Percentiles rank a stretch among this genome's conserved stretches.
Conservation (phyloP, 2,329 filamentous ascomycete species). For the Exophiala oligosperma region DNA sequence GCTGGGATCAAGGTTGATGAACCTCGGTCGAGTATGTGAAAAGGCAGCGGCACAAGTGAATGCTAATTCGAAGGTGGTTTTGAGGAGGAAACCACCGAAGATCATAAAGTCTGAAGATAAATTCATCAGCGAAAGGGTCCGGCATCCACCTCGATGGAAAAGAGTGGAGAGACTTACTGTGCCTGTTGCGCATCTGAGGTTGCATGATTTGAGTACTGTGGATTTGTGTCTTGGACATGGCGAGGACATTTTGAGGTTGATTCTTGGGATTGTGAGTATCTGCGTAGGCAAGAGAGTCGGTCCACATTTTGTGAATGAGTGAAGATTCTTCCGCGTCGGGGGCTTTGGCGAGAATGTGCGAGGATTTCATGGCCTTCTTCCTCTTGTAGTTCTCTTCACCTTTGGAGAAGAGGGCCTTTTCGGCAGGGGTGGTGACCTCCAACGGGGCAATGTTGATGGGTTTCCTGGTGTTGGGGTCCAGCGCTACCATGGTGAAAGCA, state of each 20-base stretch:
- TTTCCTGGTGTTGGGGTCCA: slow-evolving; percentile 67
- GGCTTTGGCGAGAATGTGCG: slow-evolving; percentile 63
- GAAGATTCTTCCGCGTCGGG: slow-evolving; percentile 71
- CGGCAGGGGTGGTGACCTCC: slow-evolving; percentile 62
- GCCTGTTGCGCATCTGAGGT: slow-evolving; percentile 67
- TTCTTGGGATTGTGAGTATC: slow-evolving; percentile 57
- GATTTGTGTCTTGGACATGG: slow-evolving; percentile 64
- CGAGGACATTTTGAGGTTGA: slow-evolving; percentile 58
- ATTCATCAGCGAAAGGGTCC: too few species aligned
- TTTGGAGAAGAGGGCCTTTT: slow-evolving; percentile 61
- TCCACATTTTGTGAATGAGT: slow-evolving; percentile 73
- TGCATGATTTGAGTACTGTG: slow-evolving; percentile 73
- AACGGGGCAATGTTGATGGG: slow-evolving; percentile 64
- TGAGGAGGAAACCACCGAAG: slow-evolving; percentile 72
- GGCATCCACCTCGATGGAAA: too few species aligned
- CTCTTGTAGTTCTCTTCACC: slow-evolving; percentile 67
- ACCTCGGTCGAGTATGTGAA: slow-evolving; percentile 67
- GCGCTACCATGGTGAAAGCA: slow-evolving; percentile 74
- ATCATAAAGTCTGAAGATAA: slow-evolving; percentile 58
- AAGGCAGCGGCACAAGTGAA: slow-evolving; percentile 74
- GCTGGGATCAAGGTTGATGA: slow-evolving; percentile 70
- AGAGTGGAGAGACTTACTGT: slow-evolving; percentile 39
- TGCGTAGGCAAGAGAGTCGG: slow-evolving; percentile 63
- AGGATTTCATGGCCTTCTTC: slow-evolving; percentile 63
- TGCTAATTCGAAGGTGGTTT: slow-evolving; percentile 73